Percentiles rank a stretch among this genome's conserved stretches.
Conservation (phyloP, 2,329 filamentous ascomycete genomes). For the Cercospora sp. region DNA sequence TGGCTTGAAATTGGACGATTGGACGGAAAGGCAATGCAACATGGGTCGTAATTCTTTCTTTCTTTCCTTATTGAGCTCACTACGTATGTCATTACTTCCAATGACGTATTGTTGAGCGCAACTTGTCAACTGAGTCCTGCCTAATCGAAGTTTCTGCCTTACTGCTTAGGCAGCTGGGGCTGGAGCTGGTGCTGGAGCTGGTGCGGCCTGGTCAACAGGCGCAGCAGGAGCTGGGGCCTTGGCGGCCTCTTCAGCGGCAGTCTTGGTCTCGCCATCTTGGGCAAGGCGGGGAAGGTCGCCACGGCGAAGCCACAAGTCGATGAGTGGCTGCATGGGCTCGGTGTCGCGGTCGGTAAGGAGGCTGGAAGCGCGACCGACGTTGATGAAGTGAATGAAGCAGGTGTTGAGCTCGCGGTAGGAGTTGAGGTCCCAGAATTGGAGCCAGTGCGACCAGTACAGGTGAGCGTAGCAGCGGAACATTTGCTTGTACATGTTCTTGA, state of each 20-base stretch:
- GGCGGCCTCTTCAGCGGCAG: conserved; percentile 13
- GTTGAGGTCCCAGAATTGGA: conserved; percentile 53
- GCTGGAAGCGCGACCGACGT: conserved; percentile 71
- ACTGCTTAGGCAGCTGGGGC: conserved; percentile 11
- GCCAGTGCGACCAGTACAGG: conserved; percentile 55
- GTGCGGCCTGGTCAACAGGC: conserved; percentile 2
- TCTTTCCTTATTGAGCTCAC: background rate
- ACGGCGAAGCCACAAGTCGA: conserved; percentile 88
- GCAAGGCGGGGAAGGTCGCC: conserved; percentile 68
- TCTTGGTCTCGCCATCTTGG: conserved; percentile 12
- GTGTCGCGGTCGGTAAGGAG: conserved; percentile 84
- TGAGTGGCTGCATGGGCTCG: conserved; percentile 92
- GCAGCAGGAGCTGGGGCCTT: conserved; percentile 15
- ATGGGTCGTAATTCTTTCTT: background rate
- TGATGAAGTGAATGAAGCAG: conserved; percentile 57
- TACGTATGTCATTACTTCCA: background rate
- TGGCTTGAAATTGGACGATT: background rate
- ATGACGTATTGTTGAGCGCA: background rate
- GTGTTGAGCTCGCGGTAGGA: conserved; percentile 55
- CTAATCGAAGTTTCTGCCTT: background rate
- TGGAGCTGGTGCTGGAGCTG: conserved; percentile 7
- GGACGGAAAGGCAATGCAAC: background rate
- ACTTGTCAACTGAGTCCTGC: background rate
- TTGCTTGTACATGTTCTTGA: conserved; percentile 66
- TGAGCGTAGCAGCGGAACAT: conserved; percentile 58